A percentile compares a stretch with the other conserved stretches of the same genome.
These are phyloP conservation scores for Olyra latifolia DNA, from an alignment of 176 grass and related monocot genomes.

Conservation along the genomic window DNA sequence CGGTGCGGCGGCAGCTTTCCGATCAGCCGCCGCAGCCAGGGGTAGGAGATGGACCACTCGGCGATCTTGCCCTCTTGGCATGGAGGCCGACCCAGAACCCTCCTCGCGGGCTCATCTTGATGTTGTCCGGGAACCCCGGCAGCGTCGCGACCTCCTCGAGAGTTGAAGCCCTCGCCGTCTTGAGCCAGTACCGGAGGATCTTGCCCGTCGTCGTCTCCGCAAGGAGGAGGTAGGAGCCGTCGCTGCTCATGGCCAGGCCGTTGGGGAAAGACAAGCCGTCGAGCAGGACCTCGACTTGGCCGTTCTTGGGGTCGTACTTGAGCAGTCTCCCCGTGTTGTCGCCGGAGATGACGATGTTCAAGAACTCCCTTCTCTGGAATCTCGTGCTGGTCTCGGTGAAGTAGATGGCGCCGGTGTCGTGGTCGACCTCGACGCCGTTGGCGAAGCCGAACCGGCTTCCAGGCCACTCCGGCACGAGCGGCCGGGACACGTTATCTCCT, in stretches of 20 bases:
- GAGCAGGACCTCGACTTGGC: conserved; percentile 40
- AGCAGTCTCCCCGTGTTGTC: conserved; percentile 62
- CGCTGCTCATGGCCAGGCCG: conserved; percentile 52
- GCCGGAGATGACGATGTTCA: conserved; percentile 46
- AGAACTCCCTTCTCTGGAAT: conserved; percentile 67
- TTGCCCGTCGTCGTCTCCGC: conserved; percentile 58
- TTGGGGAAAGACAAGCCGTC: conserved; percentile 63
- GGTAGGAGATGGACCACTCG: conserved; percentile 33
- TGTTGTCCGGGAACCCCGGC: conserved; percentile 58
- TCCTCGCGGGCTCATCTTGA: conserved; percentile 62
- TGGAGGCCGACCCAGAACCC: conserved; percentile 65
- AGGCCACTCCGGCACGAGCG: conserved; percentile 33
- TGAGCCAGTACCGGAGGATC: conserved; percentile 54
- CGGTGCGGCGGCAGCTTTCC: background rate
- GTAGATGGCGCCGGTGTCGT: conserved; percentile 52
- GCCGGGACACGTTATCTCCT: conserved; percentile 26
- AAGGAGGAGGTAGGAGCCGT: conserved; percentile 54
- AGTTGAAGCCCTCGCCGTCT: background rate
- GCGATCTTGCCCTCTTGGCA: conserved; percentile 46
- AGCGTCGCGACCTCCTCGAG: conserved; percentile 42
- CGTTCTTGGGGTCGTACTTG: conserved; percentile 46
- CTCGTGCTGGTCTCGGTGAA: conserved; percentile 72
- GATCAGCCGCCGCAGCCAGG: conserved; percentile 29
- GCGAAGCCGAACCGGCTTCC: conserved; percentile 46
- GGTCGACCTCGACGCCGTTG: conserved; percentile 74